Percentiles rank a stretch among this genome's conserved stretches.
phyloP scores from a whole-genome alignment of 495 filamentous ascomycete genomes.

The Extremus antarcticus region DNA sequence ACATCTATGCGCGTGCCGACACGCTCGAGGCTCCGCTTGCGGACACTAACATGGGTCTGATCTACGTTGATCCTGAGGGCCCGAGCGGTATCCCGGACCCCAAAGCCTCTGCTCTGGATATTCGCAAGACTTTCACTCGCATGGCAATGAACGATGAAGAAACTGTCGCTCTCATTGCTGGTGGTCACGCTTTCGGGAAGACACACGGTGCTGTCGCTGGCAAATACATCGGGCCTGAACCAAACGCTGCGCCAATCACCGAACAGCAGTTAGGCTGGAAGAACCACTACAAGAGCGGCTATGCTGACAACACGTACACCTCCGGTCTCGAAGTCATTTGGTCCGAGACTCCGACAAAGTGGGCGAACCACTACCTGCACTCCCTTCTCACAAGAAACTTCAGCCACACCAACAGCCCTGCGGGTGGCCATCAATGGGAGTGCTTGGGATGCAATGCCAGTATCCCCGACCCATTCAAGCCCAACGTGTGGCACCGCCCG shows the following conservation, averaged over 20 bases:
- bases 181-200: conserved; percentile 62
- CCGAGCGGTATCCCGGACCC: conserved; percentile 55
- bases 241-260: conserved; percentile 47
- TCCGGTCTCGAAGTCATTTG: conserved; percentile 60
- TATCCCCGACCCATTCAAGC: too few relatives aligned
- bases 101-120: conserved; percentile 50
- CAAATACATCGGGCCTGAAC: conserved; percentile 48
- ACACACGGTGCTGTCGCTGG: conserved; percentile 54
- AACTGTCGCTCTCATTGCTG: conserved; percentile 59
- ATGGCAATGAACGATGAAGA: conserved; percentile 72
- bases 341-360: conserved; percentile 57
- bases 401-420: conserved; percentile 48
- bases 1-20: conserved; percentile 45
- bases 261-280: conserved; percentile 56
- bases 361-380: conserved; percentile 53
- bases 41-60: conserved; percentile 58
- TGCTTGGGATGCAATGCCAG: too few relatives aligned
- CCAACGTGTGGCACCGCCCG: conserved; percentile 57
- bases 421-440: too few relatives aligned
- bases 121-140: conserved; percentile 55
- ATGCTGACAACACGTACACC: conserved; percentile 54
- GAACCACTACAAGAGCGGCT: conserved; percentile 46
- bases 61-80: conserved; percentile 65
- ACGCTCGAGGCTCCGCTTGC: conserved; percentile 52
- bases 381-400: conserved; percentile 60